These are phyloP conservation scores for Starmerella apis DNA, from an alignment of 805 yeast genomes.

Conservation along the genomic window DNA sequence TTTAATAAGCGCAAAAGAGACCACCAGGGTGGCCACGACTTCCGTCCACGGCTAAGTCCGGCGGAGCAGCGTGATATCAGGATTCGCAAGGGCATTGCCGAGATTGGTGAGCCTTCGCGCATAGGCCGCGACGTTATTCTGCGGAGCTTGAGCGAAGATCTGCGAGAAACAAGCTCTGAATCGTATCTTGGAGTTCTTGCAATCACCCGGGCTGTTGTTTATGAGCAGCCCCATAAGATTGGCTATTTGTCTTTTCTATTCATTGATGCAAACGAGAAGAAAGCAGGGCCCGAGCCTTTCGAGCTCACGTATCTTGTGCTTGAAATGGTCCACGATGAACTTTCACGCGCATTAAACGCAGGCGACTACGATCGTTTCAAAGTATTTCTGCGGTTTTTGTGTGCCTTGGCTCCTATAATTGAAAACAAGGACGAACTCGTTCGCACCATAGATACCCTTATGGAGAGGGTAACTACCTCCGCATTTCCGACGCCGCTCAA, in stretches of 20 bases:
- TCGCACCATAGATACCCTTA: slow-evolving; percentile 17
- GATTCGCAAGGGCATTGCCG: slow-evolving; percentile 38
- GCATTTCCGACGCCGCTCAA: slow-evolving; percentile 26
- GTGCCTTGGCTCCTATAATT: slow-evolving; percentile 53
- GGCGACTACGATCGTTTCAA: slow-evolving; percentile 57
- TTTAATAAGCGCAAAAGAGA: slow-evolving; percentile 21
- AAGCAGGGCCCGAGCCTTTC: background rate
- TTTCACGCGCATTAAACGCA: slow-evolving; percentile 45
- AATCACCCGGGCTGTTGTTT: slow-evolving; percentile 55
- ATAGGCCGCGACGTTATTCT: slow-evolving; percentile 22
- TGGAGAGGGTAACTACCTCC: background rate
- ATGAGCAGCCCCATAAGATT: slow-evolving; percentile 88
- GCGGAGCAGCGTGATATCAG: slow-evolving; percentile 16
- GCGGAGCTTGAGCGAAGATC: slow-evolving; percentile 34
- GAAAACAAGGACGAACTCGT: slow-evolving; percentile 38
- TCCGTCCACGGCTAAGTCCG: slow-evolving; percentile 21
- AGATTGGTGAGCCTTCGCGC: slow-evolving; percentile 49
- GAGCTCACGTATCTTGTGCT: slow-evolving; percentile 61
- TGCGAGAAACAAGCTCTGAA: slow-evolving; percentile 45
- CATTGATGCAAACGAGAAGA: background rate
- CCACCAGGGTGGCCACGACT: slow-evolving; percentile 6
- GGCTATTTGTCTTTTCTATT: slow-evolving; percentile 60
- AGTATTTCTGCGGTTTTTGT: slow-evolving; percentile 57
- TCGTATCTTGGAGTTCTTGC: slow-evolving; percentile 50
- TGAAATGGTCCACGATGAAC: slow-evolving; percentile 55